Evolutionary conservation across 768 basidiomycete genomes (phyloP).

Genomic region (Boletus sensibilis): DNA sequence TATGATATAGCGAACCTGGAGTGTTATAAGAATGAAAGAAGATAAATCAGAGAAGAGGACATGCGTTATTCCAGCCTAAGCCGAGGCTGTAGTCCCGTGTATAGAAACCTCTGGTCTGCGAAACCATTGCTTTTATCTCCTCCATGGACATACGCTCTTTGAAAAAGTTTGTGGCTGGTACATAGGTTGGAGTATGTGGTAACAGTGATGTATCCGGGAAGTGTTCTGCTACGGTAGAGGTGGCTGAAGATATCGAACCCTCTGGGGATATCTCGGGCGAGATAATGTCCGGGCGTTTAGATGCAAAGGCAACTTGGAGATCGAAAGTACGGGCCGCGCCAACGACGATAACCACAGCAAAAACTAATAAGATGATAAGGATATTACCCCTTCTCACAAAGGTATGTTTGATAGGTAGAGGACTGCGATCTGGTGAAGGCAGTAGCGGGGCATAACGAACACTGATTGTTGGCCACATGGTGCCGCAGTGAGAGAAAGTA

Average conservation of each 20-base stretch:
- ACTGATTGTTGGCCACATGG: conserved; percentile 17
- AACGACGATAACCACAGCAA: conserved; percentile 9
- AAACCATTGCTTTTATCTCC: conserved; percentile 35
- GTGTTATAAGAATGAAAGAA: neutral
- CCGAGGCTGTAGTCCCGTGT: conserved; percentile 43
- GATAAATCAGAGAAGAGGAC: conserved; percentile 3
- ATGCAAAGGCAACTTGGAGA: conserved; percentile 6
- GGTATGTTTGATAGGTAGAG: conserved; percentile 5
- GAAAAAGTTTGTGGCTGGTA: neutral
- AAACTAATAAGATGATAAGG: conserved; percentile 1
- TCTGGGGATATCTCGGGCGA: neutral
- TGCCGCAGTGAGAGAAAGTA: neutral
- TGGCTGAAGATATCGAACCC: neutral
- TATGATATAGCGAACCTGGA: conserved; percentile 45
- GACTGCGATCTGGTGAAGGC: conserved; percentile 3
- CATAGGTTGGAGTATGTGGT: neutral
- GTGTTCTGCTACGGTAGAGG: conserved; percentile 1
- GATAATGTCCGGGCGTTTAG: conserved; percentile 1
- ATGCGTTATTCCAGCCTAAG: conserved; percentile 46
- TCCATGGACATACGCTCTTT: conserved; percentile 27
- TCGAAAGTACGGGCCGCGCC: conserved; percentile 12
- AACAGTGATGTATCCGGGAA: neutral
- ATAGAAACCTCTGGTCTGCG: conserved; percentile 40
- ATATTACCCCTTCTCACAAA: conserved; percentile 8
- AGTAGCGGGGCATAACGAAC: conserved; percentile 14